Conservation (phyloP, 73 alveolate genomes). For the Tetrahymena malaccensis region DNA sequence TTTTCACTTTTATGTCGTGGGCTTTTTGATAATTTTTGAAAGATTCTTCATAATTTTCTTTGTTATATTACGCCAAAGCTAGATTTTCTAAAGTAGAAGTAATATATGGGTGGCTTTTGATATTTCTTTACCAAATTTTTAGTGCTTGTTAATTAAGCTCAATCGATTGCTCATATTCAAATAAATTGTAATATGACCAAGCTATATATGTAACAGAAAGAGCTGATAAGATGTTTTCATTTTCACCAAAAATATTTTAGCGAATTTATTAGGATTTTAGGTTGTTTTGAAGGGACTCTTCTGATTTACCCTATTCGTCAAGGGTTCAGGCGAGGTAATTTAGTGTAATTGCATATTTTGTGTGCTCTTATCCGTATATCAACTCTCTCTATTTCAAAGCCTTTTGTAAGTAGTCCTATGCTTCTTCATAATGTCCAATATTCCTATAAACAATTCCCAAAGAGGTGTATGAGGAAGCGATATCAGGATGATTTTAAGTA, state of each 20-base stretch:
- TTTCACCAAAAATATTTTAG: not conserved
- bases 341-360: not conserved
- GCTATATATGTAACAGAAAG: not conserved
- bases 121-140: not conserved
- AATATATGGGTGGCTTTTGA: not conserved
- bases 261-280: not conserved
- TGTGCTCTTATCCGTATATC: not conserved
- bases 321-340: slow-evolving; percentile 1
- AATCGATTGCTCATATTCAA: not conserved
- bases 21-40: not conserved
- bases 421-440: not conserved
- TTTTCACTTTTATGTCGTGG: not conserved
- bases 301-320: not conserved
- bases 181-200: not conserved
- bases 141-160: not conserved
- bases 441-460: not conserved
- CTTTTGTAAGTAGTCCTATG: not conserved
- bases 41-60: not conserved
- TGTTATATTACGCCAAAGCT: not conserved
- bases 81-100: not conserved
- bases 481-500: not conserved
- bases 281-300: not conserved
- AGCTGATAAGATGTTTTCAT: not conserved
- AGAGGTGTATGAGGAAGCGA: not conserved
- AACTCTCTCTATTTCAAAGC: not conserved